Evolutionary conservation across 2,329 filamentous ascomycete species (phyloP).

Genomic region (Beauveria asiatica): DNA sequence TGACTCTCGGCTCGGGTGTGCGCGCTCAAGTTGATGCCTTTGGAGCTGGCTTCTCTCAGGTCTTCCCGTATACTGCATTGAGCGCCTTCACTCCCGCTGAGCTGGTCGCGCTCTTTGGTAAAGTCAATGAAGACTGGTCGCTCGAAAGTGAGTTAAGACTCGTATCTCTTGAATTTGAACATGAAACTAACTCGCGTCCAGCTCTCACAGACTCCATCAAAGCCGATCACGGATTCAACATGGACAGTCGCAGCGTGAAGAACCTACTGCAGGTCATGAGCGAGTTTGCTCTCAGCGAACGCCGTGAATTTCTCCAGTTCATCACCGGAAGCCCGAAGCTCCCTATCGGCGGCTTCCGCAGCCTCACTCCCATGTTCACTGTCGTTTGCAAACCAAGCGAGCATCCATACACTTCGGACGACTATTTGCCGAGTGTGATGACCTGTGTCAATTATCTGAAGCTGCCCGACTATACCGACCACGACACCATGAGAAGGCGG

Average conservation of each 20-base stretch:
- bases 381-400: slow-evolving; percentile 99
- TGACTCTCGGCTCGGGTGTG: slow-evolving; percentile 84
- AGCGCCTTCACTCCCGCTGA: slow-evolving; percentile 93
- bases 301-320: slow-evolving; percentile 93
- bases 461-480: slow-evolving; percentile 81
- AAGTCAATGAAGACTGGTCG: slow-evolving; percentile 91
- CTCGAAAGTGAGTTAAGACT: slow-evolving; percentile 69
- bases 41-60: slow-evolving; percentile 81
- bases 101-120: slow-evolving; percentile 87
- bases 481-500: slow-evolving; percentile 69
- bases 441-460: slow-evolving; percentile 99
- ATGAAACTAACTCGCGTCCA: slow-evolving; percentile 27
- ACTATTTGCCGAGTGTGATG: slow-evolving; percentile 99
- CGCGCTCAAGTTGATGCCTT: slow-evolving; percentile 87
- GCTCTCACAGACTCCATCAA: slow-evolving; percentile 97
- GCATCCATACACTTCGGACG: slow-evolving; percentile 83
- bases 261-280: slow-evolving; percentile 95
- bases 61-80: slow-evolving; percentile 89
- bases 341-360: slow-evolving; percentile 96
- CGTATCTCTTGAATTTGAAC: not conserved
- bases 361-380: slow-evolving; percentile 94
- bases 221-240: slow-evolving; percentile 95
- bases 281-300: slow-evolving; percentile 63
- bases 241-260: slow-evolving; percentile 92
- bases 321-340: slow-evolving; percentile 97